Evolutionary conservation across 2,329 filamentous ascomycete genomes (phyloP).

Genomic region (Myriosclerotinia curreyana): DNA sequence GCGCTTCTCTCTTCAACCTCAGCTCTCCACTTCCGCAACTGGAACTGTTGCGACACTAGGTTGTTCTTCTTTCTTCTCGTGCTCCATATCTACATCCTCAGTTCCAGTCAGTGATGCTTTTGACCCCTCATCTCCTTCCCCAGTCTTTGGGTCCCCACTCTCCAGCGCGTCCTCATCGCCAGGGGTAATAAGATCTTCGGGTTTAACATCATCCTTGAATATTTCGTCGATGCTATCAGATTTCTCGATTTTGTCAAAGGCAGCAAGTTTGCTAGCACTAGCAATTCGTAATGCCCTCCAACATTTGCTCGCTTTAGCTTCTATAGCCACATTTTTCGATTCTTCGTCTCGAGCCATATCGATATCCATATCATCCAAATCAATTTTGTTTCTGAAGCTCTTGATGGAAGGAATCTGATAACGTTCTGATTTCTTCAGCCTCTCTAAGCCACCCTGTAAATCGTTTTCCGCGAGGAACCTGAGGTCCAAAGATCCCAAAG

Average conservation of each 20-base stretch:
- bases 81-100: constrained; percentile 15
- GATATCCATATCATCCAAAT: constrained; percentile 79
- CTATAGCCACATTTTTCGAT: constrained; percentile 56
- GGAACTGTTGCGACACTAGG: neutral
- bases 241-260: constrained; percentile 86
- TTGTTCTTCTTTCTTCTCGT: constrained; percentile 2
- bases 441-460: constrained; percentile 60
- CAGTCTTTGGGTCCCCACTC: constrained; percentile 33
- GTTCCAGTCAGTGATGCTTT: constrained; percentile 21
- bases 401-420: constrained; percentile 68
- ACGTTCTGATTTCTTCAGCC: constrained; percentile 63
- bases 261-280: constrained; percentile 66
- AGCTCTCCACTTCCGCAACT: neutral
- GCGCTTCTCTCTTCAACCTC: neutral
- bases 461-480: constrained; percentile 72
- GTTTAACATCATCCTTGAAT: constrained; percentile 48
- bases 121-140: constrained; percentile 5
- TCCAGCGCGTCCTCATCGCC: constrained; percentile 40
- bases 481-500: constrained; percentile 71
- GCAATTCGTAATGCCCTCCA: constrained; percentile 87
- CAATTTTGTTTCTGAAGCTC: constrained; percentile 69
- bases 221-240: constrained; percentile 65
- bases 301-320: constrained; percentile 79
- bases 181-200: constrained; percentile 40
- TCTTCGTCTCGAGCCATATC: constrained; percentile 69